Evolutionary conservation across 2,329 filamentous ascomycete species (phyloP).

Genomic region (Botrytis fabae): DNA sequence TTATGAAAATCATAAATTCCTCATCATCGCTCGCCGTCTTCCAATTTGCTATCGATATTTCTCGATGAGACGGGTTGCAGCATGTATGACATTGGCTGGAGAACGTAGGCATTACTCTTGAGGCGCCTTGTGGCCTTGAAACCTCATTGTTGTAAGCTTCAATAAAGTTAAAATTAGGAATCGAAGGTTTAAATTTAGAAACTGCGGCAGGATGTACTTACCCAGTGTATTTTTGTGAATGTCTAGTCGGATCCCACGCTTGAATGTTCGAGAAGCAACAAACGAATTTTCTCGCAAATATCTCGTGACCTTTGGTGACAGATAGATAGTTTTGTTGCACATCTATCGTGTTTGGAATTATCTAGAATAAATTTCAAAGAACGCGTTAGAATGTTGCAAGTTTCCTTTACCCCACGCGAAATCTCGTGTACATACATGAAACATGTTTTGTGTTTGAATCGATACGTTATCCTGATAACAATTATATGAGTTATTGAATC

Average conservation of each 20-base stretch:
- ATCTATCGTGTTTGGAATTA: conserved; percentile 1
- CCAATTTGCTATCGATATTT: no score
- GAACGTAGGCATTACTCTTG: not conserved
- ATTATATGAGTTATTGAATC: not conserved
- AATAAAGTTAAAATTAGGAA: not conserved
- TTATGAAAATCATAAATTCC: not conserved
- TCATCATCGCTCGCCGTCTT: not conserved
- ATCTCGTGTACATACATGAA: not conserved
- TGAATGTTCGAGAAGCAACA: not conserved
- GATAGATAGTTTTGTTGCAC: conserved; percentile 11
- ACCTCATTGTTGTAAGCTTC: no score
- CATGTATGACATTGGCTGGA: not conserved
- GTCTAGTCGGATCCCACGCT: not conserved
- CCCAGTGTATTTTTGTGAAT: not conserved
- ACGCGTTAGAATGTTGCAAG: not conserved
- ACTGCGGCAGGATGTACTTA: not conserved
- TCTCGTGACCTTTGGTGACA: not conserved
- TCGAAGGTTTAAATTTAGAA: not conserved
- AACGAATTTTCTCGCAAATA: not conserved
- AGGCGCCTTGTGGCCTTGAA: not conserved
- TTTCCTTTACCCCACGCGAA: not conserved
- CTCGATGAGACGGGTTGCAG: not conserved
- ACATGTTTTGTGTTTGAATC: not conserved
- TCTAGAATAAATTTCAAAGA: conserved; percentile 1
- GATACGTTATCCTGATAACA: not conserved